A percentile compares a stretch with the other conserved stretches of the same genome.
Conservation (phyloP, 1,284 basidiomycete genomes). For the Mycena sp. region DNA sequence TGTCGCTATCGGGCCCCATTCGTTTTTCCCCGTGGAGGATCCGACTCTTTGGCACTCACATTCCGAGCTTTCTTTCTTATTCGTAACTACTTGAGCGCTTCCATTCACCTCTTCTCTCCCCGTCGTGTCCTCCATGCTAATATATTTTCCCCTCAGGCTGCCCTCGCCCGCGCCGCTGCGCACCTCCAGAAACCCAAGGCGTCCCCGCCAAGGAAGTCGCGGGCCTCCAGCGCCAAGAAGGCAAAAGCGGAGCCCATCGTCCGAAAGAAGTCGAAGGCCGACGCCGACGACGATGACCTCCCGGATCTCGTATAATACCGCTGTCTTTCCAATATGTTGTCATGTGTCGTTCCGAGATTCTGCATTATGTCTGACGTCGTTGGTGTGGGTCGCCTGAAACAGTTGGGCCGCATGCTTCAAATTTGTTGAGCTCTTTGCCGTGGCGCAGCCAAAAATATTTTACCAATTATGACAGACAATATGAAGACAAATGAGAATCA, state of each 20-base stretch:
- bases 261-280: slow-evolving; percentile 15
- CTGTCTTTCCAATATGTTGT: slow-evolving; percentile 12
- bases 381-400: neutral
- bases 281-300: slow-evolving; percentile 29
- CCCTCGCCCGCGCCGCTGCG: slow-evolving; percentile 84
- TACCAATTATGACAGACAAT: no score
- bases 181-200: slow-evolving; percentile 80
- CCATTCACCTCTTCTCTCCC: slow-evolving; percentile 30
- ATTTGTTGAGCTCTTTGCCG: no score
- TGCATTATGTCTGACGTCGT: neutral
- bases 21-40: slow-evolving; percentile 63
- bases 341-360: slow-evolving; percentile 11
- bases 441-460: no score
- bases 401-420: no score
- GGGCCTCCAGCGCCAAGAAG: slow-evolving; percentile 88
- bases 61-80: slow-evolving; percentile 29
- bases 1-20: slow-evolving; percentile 81
- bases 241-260: slow-evolving; percentile 38
- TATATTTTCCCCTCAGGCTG: slow-evolving; percentile 60
- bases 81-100: slow-evolving; percentile 31
- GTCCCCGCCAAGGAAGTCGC: slow-evolving; percentile 74
- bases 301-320: slow-evolving; percentile 26
- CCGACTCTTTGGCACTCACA: slow-evolving; percentile 82
- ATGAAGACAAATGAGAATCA: no score
- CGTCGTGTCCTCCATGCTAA: slow-evolving; percentile 40